These are phyloP conservation scores for Lolium multiflorum DNA, from an alignment of 176 grass and related monocot genomes.

Conservation along the genomic window DNA sequence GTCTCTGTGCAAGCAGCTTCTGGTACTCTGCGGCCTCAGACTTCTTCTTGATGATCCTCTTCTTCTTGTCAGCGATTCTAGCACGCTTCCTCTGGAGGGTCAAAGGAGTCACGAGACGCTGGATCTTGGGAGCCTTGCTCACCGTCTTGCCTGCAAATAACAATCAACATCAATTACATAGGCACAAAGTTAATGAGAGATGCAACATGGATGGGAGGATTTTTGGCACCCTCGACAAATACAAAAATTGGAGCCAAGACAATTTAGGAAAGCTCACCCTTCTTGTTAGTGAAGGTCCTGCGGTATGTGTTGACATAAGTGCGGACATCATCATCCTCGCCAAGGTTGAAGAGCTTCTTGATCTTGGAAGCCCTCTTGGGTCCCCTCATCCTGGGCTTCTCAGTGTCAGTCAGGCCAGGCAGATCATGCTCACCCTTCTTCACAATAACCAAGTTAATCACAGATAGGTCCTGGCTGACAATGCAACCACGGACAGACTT, in stretches of 20 bases:
- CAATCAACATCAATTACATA: not conserved
- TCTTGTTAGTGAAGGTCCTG: constrained; percentile 85
- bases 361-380: constrained; percentile 97
- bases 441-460: constrained; percentile 92
- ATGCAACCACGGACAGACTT: constrained; percentile 98
- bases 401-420: constrained; percentile 81
- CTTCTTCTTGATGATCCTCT: constrained; percentile 86
- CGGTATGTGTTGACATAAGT: constrained; percentile 97
- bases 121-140: constrained; percentile 99
- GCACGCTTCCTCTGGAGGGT: constrained; percentile 89
- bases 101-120: constrained; percentile 87
- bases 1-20: constrained; percentile 84
- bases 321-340: constrained; percentile 92
- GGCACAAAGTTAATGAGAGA: not conserved
- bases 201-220: not conserved
- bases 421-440: constrained; percentile 92
- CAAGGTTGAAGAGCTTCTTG: constrained; percentile 94
- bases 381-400: constrained; percentile 98
- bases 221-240: not conserved
- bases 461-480: constrained; percentile 87
- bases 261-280: constrained; percentile 54
- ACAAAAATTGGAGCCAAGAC: not conserved
- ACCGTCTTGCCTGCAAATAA: constrained; percentile 80
- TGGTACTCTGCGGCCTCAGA: constrained; percentile 91
- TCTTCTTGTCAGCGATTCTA: constrained; percentile 95